Base-by-base conservation (phyloP, 2,329 filamentous ascomycete genomes). In the Berkeleyomyces rouxiae region DNA sequence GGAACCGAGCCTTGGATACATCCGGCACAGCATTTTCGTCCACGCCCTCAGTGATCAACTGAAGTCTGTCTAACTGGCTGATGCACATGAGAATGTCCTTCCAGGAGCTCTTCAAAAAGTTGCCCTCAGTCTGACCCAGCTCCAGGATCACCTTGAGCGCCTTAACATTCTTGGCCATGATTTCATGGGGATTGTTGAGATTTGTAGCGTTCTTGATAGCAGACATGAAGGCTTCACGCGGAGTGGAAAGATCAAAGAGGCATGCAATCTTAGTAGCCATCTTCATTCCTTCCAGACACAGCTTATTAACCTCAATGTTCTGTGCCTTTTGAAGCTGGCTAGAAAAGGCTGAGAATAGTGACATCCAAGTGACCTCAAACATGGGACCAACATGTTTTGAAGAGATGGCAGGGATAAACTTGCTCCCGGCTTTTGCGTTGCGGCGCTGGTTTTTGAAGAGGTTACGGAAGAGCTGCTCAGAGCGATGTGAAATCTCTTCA, bases 361-460 rank as follows among this genome's bases (percentile, higher is more conserved):
- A 96, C 92, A 97, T 99, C 93, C 93, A 99, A 0, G 90, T 95
- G 33, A 96, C 90, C 69, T 96, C 91, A 70, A 99, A 97, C 93
- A 99, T 99, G 0, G 93, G 90, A 0, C 93, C 93, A 59, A 96
- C 88, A 72, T 99, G 93, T 68, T 90, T 92, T 71, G 90, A 91
- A 0, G 91, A 97, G 1, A 90, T 93, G 3, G 93, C 93, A 0
- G 90, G 88, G 62, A 99, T 95, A 73, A 93, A 99, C 77, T 84
- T 74, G 78, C 85, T 69, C 73, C 84, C 75, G 71, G 81, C 71
- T 67, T 87, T 86, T 1, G 88, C 84, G 65, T 88, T 93, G 69
- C 84, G 86, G 59, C 88, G 85, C 72, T 99, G 93, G 59, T 89
- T 91, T 69, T 90, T 86, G 71, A 97, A 88, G 43, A 99, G 78